Evolutionary conservation across 306 rosid species (phyloP).

Genomic region (Castanospermum australe): DNA sequence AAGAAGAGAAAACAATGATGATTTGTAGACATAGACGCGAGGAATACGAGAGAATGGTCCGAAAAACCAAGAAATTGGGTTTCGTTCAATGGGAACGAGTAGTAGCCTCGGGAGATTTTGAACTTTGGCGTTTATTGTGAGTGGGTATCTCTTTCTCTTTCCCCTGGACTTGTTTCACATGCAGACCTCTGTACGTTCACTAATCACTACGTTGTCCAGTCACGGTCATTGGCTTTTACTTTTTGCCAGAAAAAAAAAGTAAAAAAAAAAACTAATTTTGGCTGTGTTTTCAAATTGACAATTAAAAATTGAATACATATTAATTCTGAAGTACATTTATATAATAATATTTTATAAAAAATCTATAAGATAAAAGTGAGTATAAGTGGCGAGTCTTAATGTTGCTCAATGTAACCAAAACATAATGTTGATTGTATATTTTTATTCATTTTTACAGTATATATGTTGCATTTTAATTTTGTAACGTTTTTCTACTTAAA

Average conservation of each 20-base stretch:
- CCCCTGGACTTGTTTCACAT: conserved; percentile 21
- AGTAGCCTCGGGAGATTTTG: conserved; percentile 17
- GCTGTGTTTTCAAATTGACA: no score
- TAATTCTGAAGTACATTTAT: no score
- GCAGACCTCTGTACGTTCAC: neutral
- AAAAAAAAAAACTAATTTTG: no score
- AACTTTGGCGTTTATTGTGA: conserved; percentile 28
- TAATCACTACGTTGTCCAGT: neutral
- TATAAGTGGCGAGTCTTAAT: no score
- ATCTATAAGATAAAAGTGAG: neutral
- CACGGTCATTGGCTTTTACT: conserved; percentile 20
- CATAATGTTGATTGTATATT: neutral
- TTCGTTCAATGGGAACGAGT: neutral
- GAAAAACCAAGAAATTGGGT: no score
- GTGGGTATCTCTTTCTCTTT: conserved; percentile 24
- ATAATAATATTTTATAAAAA: neutral
- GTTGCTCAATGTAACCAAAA: no score
- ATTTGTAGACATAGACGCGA: no score
- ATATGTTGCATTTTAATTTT: neutral
- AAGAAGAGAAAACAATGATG: no score
- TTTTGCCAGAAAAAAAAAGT: neutral
- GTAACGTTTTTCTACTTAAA: neutral
- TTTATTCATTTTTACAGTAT: neutral
- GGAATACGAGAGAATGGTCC: no score
- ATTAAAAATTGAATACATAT: neutral